These are phyloP conservation scores for Podila horticola DNA, from an alignment of 192 early-diverging fungal genomes.

Conservation along the genomic window DNA sequence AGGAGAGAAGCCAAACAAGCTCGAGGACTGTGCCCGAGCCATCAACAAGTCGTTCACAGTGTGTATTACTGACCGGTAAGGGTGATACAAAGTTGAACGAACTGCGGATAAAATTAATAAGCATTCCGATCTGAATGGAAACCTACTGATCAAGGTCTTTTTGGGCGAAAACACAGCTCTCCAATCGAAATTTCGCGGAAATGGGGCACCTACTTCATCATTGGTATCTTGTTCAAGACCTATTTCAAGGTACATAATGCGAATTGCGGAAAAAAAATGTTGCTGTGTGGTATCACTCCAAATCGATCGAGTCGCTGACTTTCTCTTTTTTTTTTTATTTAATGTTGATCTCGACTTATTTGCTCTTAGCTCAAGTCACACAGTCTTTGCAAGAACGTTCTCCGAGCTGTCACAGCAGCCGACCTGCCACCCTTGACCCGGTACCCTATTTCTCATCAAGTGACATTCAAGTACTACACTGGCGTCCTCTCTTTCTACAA, in stretches of 20 bases:
- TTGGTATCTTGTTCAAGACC: slow-evolving; percentile 85
- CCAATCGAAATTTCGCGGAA: slow-evolving; percentile 73
- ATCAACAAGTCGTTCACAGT: slow-evolving; percentile 91
- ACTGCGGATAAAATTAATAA: neutral
- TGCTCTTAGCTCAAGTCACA: slow-evolving; percentile 68
- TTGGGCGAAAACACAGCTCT: slow-evolving; percentile 12
- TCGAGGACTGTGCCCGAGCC: slow-evolving; percentile 87
- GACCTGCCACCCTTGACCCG: slow-evolving; percentile 80
- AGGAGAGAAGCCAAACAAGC: slow-evolving; percentile 60
- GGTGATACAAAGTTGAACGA: neutral
- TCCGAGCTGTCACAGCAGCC: slow-evolving; percentile 73
- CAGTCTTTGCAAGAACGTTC: slow-evolving; percentile 87
- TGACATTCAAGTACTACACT: slow-evolving; percentile 87
- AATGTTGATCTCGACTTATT: neutral
- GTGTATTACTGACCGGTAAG: slow-evolving; percentile 89
- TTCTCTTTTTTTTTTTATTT: neutral
- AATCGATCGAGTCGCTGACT: neutral
- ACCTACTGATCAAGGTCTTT: slow-evolving; percentile 1
- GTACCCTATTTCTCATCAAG: slow-evolving; percentile 88
- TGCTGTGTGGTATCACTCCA: neutral
- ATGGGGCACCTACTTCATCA: slow-evolving; percentile 94
- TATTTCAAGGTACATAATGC: slow-evolving; percentile 82
- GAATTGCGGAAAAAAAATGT: neutral
- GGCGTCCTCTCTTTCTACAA: slow-evolving; percentile 89
- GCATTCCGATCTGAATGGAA: neutral